Conservation (phyloP, 768 basidiomycete genomes). For the Basidioascus undulatus region DNA sequence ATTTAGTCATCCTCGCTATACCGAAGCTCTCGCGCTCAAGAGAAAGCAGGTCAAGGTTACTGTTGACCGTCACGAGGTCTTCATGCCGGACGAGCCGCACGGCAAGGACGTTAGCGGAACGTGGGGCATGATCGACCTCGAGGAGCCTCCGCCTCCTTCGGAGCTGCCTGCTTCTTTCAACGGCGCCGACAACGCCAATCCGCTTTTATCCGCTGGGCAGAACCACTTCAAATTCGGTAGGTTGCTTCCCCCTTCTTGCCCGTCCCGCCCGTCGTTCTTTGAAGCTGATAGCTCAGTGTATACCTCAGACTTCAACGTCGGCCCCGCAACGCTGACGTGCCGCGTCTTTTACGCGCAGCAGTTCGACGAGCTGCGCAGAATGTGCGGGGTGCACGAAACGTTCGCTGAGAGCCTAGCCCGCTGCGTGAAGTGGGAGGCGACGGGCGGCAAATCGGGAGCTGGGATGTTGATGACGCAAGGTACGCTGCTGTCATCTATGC, state of each 20-base stretch:
- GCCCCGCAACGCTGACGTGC: constrained; percentile 71
- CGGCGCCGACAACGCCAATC: constrained; percentile 9
- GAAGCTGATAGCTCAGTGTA: too few species aligned
- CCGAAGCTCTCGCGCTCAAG: constrained; percentile 50
- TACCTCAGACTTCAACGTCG: constrained; percentile 62
- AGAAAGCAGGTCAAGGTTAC: constrained; percentile 62
- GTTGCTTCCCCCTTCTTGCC: constrained; percentile 1
- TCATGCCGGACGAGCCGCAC: constrained; percentile 79
- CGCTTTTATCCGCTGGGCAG: constrained; percentile 11
- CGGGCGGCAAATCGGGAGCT: constrained; percentile 87
- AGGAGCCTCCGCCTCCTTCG: too few species aligned
- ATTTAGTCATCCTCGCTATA: constrained; percentile 50
- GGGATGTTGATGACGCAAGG: constrained; percentile 90
- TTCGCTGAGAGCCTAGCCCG: constrained; percentile 81
- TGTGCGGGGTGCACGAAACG: constrained; percentile 79
- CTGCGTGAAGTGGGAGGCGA: constrained; percentile 88
- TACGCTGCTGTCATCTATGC: constrained; percentile 20
- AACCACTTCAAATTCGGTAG: constrained; percentile 19
- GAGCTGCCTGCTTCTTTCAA: too few species aligned
- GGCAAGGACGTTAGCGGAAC: constrained; percentile 62
- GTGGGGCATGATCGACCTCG: constrained; percentile 78
- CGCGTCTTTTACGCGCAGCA: constrained; percentile 89
- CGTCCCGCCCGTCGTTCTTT: constrained; percentile 3
- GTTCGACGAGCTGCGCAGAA: constrained; percentile 76
- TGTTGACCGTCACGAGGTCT: constrained; percentile 57